Percentiles rank a stretch among this genome's conserved stretches.
Conservation (phyloP, 2,329 filamentous ascomycete genomes). For the Trichoderma sp. region DNA sequence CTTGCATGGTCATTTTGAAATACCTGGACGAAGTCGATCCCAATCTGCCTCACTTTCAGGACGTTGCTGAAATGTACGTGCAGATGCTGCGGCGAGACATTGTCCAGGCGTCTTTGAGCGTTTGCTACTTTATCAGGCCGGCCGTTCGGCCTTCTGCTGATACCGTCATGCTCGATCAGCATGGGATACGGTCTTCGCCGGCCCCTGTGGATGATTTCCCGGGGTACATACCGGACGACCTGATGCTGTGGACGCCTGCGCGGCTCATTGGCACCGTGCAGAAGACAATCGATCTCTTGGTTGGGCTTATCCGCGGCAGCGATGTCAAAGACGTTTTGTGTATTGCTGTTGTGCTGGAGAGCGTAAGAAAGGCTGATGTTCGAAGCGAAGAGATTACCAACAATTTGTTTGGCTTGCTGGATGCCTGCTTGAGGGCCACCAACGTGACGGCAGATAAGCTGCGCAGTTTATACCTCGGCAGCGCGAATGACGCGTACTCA, state of each 20-base stretch:
- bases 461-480: constrained; percentile 19
- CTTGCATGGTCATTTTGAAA: constrained; percentile 53
- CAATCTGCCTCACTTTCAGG: constrained; percentile 43
- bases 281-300: constrained; percentile 45
- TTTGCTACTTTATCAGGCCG: constrained; percentile 53
- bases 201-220: constrained; percentile 36
- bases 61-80: constrained; percentile 52
- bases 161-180: constrained; percentile 29
- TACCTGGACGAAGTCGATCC: constrained; percentile 55
- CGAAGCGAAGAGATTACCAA: constrained; percentile 42
- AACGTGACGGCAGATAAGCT: constrained; percentile 41
- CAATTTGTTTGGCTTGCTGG: constrained; percentile 42
- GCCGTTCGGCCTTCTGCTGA: constrained; percentile 32
- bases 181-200: constrained; percentile 35
- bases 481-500: constrained; percentile 28
- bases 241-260: constrained; percentile 42
- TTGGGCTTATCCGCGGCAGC: constrained; percentile 46
- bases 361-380: constrained; percentile 42
- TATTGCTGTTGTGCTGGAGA: constrained; percentile 47
- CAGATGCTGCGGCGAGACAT: constrained; percentile 53
- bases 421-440: constrained; percentile 44
- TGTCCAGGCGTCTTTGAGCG: constrained; percentile 52
- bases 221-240: constrained; percentile 34
- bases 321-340: constrained; percentile 51
- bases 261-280: constrained; percentile 45